Evolutionary conservation across 805 yeast species (phyloP).

Genomic region (Saturnispora besseyi): DNA sequence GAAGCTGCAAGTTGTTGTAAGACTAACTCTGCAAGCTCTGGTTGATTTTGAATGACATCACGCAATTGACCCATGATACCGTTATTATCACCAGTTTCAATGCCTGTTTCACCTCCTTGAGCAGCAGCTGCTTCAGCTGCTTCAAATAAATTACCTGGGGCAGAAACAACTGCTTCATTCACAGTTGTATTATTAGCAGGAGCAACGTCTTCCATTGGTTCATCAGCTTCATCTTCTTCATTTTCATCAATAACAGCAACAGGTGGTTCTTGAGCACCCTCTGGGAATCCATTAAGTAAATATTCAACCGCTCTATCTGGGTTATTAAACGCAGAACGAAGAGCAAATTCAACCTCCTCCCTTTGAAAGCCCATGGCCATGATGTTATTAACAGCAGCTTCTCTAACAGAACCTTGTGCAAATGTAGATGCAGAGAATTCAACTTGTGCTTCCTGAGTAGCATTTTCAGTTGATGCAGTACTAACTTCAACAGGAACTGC

Average conservation of each 20-base stretch:
- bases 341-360: constrained; percentile 77
- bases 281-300: constrained; percentile 65
- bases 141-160: constrained; percentile 42
- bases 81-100: constrained; percentile 29
- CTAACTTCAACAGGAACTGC: constrained; percentile 14
- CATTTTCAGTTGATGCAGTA: constrained; percentile 3
- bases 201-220: constrained; percentile 18
- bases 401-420: constrained; percentile 72
- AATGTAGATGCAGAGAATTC: constrained; percentile 43
- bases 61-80: constrained; percentile 47
- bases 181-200: constrained; percentile 32
- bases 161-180: constrained; percentile 21
- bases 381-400: constrained; percentile 69
- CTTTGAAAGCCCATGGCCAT: constrained; percentile 96
- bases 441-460: constrained; percentile 13
- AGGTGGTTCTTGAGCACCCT: constrained; percentile 13
- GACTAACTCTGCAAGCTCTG: constrained; percentile 78
- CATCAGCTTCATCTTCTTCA: constrained; percentile 18
- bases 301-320: constrained; percentile 98
- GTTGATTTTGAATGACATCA: constrained; percentile 72
- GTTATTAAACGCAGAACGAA: constrained; percentile 92
- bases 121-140: constrained; percentile 35
- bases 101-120: constrained; percentile 26
- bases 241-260: constrained; percentile 11
- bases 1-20: constrained; percentile 72